These are phyloP conservation scores for Pseudocercospora vitis DNA, from an alignment of 2,329 filamentous ascomycete genomes.

Conservation along the genomic window DNA sequence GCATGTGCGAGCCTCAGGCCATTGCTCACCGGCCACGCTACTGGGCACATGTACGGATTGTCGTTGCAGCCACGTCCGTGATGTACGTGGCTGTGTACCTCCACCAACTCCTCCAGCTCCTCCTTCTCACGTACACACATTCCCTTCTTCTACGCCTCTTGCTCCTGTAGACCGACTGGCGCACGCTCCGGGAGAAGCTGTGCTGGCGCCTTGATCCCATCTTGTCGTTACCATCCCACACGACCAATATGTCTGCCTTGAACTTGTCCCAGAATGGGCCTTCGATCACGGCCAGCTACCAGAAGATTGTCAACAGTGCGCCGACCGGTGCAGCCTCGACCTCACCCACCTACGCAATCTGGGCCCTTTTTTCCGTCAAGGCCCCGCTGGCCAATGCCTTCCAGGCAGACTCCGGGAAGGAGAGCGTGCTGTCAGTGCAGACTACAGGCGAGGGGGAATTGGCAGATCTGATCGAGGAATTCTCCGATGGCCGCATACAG, in stretches of 20 bases:
- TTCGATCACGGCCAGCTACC: constrained; percentile 59
- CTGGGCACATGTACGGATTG: no score
- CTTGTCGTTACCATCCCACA: not conserved
- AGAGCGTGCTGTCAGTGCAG: constrained; percentile 94
- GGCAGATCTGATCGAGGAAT: constrained; percentile 85
- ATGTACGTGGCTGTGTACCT: no score
- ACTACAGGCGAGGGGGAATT: constrained; percentile 91
- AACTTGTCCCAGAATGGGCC: constrained; percentile 56
- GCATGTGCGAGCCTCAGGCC: no score
- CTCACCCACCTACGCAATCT: constrained; percentile 84
- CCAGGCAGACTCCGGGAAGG: constrained; percentile 79
- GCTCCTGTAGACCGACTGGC: not conserved
- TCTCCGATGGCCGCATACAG: constrained; percentile 93
- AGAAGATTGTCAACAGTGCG: constrained; percentile 63
- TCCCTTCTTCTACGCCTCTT: not conserved
- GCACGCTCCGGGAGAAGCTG: not conserved
- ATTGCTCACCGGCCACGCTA: no score
- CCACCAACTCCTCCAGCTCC: no score
- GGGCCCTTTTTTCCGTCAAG: constrained; percentile 91
- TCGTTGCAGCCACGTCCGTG: no score
- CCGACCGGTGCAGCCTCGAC: constrained; percentile 58
- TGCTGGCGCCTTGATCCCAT: not conserved
- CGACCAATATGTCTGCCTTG: constrained; percentile 68
- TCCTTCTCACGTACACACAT: not conserved
- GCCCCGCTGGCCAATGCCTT: constrained; percentile 91